Base-by-base conservation (phyloP, 2,329 filamentous ascomycete genomes). In the Hymenoscyphus salicellus region DNA sequence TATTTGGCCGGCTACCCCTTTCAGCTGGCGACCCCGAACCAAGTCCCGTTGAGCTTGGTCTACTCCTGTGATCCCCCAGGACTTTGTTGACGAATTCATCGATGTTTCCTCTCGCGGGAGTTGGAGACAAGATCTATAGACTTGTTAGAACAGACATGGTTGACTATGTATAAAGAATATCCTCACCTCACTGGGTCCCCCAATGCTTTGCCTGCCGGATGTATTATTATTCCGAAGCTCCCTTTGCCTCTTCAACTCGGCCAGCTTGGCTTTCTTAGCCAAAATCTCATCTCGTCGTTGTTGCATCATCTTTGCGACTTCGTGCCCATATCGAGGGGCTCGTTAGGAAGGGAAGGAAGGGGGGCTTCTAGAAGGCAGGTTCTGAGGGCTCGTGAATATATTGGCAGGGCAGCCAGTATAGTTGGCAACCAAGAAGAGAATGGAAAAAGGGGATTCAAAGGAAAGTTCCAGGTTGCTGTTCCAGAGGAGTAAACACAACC, bases 211-310 rank as follows among this genome's bases (percentile, higher is more conserved):
- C 71, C 92, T 71, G 82, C 87, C 68, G 84, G 85, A 65, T 83
- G 86, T 72, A 76, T 96, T 91, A 75, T 85, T 91, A 69, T 91
- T 86, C 65, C 93, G 86, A 72, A 94, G 81, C 77, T 96, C 93
- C 72, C 95, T 87, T 80, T 97, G 93, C 68, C 91, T 87, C 81
- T 97, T 97, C 70, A 99, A 85, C 84, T 98, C 95, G 59, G 92
- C 93, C 73, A 99, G 92, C 83, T 95, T 97, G 68, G 93, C 94
- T 83, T 92, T 94, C 82, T 99, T 99, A 72, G 93, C 93, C 73
- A 95, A 83, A 72, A 99, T 97, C 82, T 99, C 95, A 82, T 97
- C 93, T 82, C 92, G 90, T 73, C 93, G 90, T 83, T 93, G 82
- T 77, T 87, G 87, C 83, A 89, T 89, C 67, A 71, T 74, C 49